Conservation (phyloP, 2,329 filamentous ascomycete genomes). For the Claviceps sp. region DNA sequence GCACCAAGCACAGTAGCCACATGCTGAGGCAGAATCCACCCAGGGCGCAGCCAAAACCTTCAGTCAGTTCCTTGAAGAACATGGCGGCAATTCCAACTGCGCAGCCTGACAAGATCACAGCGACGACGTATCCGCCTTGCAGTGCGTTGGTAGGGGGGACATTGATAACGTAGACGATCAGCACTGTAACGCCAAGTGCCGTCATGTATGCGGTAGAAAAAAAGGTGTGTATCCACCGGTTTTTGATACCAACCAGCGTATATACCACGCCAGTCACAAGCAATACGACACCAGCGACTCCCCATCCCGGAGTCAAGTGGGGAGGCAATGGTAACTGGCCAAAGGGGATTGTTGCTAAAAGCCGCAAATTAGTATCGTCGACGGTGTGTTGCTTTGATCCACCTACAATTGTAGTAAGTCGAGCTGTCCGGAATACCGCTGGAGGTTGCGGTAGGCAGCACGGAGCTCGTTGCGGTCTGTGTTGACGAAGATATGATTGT, state of each 20-base stretch:
- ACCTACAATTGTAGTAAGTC: slow-evolving; percentile 22
- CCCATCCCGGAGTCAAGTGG: slow-evolving; percentile 65
- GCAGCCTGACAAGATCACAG: slow-evolving; percentile 56
- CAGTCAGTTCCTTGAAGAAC: slow-evolving; percentile 72
- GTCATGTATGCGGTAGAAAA: slow-evolving; percentile 65
- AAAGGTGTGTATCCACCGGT: slow-evolving; percentile 65
- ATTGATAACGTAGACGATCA: slow-evolving; percentile 82
- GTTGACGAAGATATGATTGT: slow-evolving; percentile 1
- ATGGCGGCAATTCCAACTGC: slow-evolving; percentile 62
- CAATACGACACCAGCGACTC: slow-evolving; percentile 64
- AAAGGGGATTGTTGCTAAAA: slow-evolving; percentile 29
- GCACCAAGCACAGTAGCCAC: slow-evolving; percentile 74
- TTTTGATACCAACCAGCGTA: slow-evolving; percentile 70
- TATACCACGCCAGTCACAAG: slow-evolving; percentile 59
- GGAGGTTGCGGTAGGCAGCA: slow-evolving; percentile 4
- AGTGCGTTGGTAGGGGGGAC: slow-evolving; percentile 60
- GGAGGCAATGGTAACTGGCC: slow-evolving; percentile 59
- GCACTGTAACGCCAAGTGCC: slow-evolving; percentile 60
- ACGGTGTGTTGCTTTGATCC: neutral
- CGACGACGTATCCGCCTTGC: slow-evolving; percentile 79
- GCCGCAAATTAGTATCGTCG: slow-evolving; percentile 2
- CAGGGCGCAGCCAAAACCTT: slow-evolving; percentile 69
- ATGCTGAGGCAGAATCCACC: slow-evolving; percentile 77
- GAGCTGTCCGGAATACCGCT: slow-evolving; percentile 14
- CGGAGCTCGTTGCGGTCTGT: neutral